Percentiles rank a stretch among this genome's conserved stretches.
phyloP scores from a whole-genome alignment of 2,329 filamentous ascomycete genomes.

The Ambrosiella cleistominuta region DNA sequence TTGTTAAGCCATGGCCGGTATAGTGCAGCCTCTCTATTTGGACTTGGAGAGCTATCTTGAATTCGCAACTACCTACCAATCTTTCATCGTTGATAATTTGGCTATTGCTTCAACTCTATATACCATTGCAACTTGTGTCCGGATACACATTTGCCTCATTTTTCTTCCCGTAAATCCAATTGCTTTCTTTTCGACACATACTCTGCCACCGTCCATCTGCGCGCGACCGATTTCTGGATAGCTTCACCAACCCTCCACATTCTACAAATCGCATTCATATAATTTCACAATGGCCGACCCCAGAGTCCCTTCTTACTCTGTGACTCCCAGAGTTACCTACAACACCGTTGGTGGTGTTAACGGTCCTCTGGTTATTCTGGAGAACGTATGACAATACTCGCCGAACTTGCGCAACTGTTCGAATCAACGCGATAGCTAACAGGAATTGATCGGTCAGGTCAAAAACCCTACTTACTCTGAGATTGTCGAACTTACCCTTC shows the following conservation, averaged over 20 bases:
- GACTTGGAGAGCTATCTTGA: neutral
- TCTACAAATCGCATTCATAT: neutral
- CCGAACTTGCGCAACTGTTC: neutral
- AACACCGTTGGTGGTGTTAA: conserved; percentile 98
- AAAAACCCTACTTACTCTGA: conserved; percentile 97
- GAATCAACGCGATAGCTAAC: neutral
- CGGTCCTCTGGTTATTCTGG: conserved; percentile 90
- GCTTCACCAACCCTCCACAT: neutral
- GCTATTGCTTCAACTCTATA: too few species aligned
- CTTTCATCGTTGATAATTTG: neutral
- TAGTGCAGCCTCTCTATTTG: conserved; percentile 2
- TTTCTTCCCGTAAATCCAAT: too few species aligned
- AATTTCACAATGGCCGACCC: conserved; percentile 23
- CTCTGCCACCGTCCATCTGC: too few species aligned
- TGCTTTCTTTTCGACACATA: too few species aligned
- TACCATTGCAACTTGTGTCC: too few species aligned
- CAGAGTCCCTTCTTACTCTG: conserved; percentile 41
- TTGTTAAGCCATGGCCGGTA: neutral
- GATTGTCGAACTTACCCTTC: conserved; percentile 88
- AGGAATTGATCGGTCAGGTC: conserved; percentile 41
- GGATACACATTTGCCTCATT: too few species aligned
- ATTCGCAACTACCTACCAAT: neutral
- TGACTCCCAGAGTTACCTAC: conserved; percentile 58
- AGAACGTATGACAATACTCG: conserved; percentile 48
- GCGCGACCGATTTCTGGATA: neutral